Conservation (phyloP, 2,329 filamentous ascomycete species). For the Beauveria sp. region DNA sequence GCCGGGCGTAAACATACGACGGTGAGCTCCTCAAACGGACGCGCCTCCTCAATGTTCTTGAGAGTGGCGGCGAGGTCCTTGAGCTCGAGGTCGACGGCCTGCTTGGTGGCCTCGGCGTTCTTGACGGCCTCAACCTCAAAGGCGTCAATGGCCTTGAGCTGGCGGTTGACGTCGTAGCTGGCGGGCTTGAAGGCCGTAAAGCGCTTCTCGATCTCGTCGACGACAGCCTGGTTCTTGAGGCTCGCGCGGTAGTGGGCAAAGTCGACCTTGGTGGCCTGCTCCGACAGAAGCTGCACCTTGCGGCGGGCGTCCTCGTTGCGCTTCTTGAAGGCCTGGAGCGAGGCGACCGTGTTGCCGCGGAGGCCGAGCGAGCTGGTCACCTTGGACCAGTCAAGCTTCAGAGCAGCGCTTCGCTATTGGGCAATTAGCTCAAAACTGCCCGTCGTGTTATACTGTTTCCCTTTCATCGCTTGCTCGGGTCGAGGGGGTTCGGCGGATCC, state of each 20-base stretch:
- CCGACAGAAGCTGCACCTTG: slow-evolving; percentile 76
- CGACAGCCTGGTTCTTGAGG: slow-evolving; percentile 91
- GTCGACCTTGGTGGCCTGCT: slow-evolving; percentile 81
- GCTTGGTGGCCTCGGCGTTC: slow-evolving; percentile 95
- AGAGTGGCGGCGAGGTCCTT: slow-evolving; percentile 89
- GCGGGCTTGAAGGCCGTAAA: slow-evolving; percentile 86
- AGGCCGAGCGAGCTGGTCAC: slow-evolving; percentile 90
- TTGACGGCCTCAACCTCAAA: slow-evolving; percentile 96
- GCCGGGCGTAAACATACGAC: slow-evolving; percentile 60
- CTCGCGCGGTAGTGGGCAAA: slow-evolving; percentile 85
- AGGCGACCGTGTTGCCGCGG: slow-evolving; percentile 84
- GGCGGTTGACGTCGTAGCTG: slow-evolving; percentile 85
- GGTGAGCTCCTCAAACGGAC: slow-evolving; percentile 94
- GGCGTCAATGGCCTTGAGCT: slow-evolving; percentile 96
- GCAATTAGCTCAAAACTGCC: not conserved
- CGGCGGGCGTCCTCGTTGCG: slow-evolving; percentile 98
- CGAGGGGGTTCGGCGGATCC: slow-evolving; percentile 13
- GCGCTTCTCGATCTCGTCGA: slow-evolving; percentile 96
- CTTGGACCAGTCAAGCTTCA: slow-evolving; percentile 99
- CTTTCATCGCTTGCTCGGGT: not conserved
- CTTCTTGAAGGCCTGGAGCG: slow-evolving; percentile 97
- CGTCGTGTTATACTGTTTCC: not conserved
- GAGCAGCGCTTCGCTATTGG: slow-evolving; percentile 84
- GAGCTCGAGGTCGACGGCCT: slow-evolving; percentile 90
- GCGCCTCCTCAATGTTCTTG: slow-evolving; percentile 92